These are phyloP conservation scores for Posidonia australis DNA, from an alignment of 106 monocot species.

Conservation along the genomic window DNA sequence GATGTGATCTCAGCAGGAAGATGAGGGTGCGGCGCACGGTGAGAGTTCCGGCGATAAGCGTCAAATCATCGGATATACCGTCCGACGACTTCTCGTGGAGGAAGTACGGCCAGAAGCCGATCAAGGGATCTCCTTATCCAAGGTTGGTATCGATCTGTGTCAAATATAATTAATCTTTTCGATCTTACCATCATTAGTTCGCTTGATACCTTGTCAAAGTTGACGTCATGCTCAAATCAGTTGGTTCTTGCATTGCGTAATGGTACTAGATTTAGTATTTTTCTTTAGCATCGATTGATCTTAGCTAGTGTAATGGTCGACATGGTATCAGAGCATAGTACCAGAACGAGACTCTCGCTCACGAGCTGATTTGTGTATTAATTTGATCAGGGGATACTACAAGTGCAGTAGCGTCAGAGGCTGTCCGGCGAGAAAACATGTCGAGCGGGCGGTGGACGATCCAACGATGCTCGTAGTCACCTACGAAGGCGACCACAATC, in stretches of 20 bases:
- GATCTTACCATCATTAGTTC: not conserved
- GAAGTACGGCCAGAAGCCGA: conserved; percentile 19
- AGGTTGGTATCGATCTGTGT: conserved; percentile 1
- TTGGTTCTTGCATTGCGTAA: too few species aligned
- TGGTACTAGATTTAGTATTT: too few species aligned
- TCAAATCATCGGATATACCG: conserved; percentile 6
- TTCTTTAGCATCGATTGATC: too few species aligned
- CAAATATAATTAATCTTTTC: not conserved
- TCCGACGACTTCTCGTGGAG: conserved; percentile 19
- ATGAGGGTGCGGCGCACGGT: conserved; percentile 2
- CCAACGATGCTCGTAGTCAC: conserved; percentile 15
- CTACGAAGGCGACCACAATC: conserved; percentile 15
- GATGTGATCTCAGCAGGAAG: conserved; percentile 1
- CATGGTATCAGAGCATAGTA: too few species aligned
- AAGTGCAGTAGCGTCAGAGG: conserved; percentile 20
- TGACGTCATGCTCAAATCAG: not conserved
- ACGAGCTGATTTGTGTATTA: not conserved
- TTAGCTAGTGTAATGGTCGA: too few species aligned
- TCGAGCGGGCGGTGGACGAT: conserved; percentile 17
- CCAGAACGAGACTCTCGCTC: too few species aligned
- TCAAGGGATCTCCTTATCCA: conserved; percentile 15
- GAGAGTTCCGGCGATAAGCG: conserved; percentile 8
- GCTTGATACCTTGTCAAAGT: not conserved
- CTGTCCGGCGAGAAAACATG: conserved; percentile 21
- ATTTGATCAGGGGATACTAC: conserved; percentile 17